Percentiles rank a stretch among this genome's conserved stretches.
These are phyloP conservation scores for Protomyces arabidopsidicola DNA, from an alignment of 1,139 yeast species.

Conservation along the genomic window DNA sequence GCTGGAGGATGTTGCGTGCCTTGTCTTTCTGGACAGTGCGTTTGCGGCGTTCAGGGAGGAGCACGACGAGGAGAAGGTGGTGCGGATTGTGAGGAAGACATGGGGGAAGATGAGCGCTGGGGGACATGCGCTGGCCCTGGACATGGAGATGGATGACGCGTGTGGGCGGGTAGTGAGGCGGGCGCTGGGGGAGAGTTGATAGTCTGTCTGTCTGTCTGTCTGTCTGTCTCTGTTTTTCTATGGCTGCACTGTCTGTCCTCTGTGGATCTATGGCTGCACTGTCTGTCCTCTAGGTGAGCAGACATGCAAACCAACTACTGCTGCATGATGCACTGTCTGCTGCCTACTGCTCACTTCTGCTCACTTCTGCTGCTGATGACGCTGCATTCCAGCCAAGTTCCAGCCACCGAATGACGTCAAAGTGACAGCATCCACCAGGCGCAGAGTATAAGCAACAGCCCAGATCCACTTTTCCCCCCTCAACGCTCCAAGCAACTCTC, in stretches of 20 bases:
- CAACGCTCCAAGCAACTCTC: neutral
- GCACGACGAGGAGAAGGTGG: conserved; percentile 11
- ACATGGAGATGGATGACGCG: conserved; percentile 4
- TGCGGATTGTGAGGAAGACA: conserved; percentile 10
- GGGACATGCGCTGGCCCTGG: conserved; percentile 13
- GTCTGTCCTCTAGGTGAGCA: no score
- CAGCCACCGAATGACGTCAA: no score
- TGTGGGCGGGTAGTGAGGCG: neutral
- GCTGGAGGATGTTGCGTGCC: conserved; percentile 22
- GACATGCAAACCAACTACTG: no score
- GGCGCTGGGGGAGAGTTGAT: conserved; percentile 2
- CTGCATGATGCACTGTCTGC: no score
- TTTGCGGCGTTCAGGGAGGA: neutral
- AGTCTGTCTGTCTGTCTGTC: no score
- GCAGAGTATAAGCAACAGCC: neutral
- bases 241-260: no score
- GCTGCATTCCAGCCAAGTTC: no score
- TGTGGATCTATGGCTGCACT: no score
- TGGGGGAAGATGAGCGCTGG: conserved; percentile 17
- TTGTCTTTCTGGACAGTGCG: conserved; percentile 8
- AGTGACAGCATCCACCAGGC: neutral
- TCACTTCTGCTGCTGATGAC: no score
- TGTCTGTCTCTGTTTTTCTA: no score
- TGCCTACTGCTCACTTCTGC: no score
- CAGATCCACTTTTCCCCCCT: neutral